phyloP scores from a whole-genome alignment of 495 filamentous ascomycete species.

The Stereocaulon alpinum region DNA sequence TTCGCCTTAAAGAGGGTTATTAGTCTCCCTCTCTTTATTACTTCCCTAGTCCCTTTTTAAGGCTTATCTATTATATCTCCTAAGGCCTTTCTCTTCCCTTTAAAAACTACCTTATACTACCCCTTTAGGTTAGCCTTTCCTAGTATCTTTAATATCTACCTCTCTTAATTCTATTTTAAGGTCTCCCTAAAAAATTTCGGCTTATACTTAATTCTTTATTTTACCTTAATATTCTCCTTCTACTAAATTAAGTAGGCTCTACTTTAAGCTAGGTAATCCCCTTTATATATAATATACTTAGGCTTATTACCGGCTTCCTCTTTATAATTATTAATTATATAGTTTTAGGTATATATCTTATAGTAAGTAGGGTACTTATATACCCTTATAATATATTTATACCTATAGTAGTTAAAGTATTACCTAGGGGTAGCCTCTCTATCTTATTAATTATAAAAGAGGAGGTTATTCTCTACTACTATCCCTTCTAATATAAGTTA shows the following conservation, averaged over 20 bases:
- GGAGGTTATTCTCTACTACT: not conserved
- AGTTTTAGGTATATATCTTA: too few relatives aligned
- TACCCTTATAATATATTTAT: too few relatives aligned
- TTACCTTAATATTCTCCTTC: not conserved
- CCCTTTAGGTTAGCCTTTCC: not conserved
- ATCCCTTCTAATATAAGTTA: not conserved
- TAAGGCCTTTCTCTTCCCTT: not conserved
- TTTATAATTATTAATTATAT: not conserved
- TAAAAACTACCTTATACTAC: not conserved
- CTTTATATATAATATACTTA: not conserved
- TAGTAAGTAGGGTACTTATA: too few relatives aligned
- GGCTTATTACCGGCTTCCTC: not conserved
- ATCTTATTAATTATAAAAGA: not conserved
- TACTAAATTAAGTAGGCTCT: not conserved
- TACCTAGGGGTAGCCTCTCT: not conserved
- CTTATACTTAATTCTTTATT: too few relatives aligned
- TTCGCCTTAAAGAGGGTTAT: not conserved
- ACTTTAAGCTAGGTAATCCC: not conserved
- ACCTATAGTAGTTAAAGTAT: too few relatives aligned
- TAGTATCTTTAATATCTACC: not conserved
- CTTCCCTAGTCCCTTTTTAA: not conserved
- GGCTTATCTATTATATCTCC: not conserved
- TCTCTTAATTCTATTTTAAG: not conserved
- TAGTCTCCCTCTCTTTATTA: not conserved
- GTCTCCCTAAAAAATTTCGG: not conserved